A percentile compares a stretch with the other conserved stretches of the same genome.
Conservation (phyloP, 192 early-diverging fungal species). For the Diversispora eburnea region DNA sequence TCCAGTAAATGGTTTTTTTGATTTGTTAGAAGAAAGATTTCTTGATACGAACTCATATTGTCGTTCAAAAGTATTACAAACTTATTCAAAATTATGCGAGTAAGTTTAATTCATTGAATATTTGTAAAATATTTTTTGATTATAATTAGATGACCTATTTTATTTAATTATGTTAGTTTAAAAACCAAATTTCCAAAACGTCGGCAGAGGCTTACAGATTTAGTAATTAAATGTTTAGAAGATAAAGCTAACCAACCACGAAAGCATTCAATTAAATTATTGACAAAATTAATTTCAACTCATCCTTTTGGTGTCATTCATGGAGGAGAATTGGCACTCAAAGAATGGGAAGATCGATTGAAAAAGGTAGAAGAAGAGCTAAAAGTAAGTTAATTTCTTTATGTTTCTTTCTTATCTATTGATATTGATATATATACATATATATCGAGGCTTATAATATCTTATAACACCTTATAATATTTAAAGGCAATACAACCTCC, state of each 20-base stretch:
- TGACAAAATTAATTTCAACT: constrained; percentile 76
- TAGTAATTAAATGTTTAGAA: constrained; percentile 75
- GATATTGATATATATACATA: not conserved
- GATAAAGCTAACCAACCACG: constrained; percentile 91
- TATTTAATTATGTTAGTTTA: constrained; percentile 26
- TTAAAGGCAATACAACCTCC: constrained; percentile 37
- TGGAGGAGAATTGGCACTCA: constrained; percentile 71
- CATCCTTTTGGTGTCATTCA: constrained; percentile 84
- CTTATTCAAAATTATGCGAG: constrained; percentile 75
- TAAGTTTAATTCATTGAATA: constrained; percentile 36
- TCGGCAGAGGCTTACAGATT: constrained; percentile 61
- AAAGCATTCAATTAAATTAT: constrained; percentile 83
- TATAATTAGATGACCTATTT: not conserved
- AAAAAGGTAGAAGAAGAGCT: constrained; percentile 65
- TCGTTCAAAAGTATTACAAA: constrained; percentile 85
- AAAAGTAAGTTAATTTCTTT: constrained; percentile 41
- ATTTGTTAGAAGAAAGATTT: constrained; percentile 88
- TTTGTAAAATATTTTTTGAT: not conserved
- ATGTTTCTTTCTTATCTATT: not conserved
- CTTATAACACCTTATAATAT: not conserved
- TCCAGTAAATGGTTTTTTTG: constrained; percentile 83
- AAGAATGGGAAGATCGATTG: constrained; percentile 65
- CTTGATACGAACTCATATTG: constrained; percentile 84
- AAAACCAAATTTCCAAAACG: constrained; percentile 70
- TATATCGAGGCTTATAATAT: not conserved